These are phyloP conservation scores for Candida peoriensis DNA, from an alignment of 805 yeast genomes.

Conservation along the genomic window DNA sequence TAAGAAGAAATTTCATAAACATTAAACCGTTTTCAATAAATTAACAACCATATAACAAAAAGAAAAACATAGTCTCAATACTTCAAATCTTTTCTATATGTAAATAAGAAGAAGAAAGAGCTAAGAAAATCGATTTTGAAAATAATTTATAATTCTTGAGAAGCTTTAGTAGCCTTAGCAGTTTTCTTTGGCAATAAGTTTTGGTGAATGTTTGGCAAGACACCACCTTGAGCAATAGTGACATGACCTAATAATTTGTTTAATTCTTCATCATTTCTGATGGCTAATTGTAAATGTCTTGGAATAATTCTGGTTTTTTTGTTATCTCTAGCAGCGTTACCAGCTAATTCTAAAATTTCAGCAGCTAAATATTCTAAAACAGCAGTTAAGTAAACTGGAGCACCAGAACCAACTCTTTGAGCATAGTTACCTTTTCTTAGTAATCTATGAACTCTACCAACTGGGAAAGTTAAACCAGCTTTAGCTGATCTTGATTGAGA, in stretches of 20 bases:
- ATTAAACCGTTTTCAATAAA: too few species aligned
- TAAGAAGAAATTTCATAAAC: too few species aligned
- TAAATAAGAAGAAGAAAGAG: too few species aligned
- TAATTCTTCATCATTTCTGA: constrained; percentile 98
- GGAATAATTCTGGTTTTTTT: constrained; percentile 98
- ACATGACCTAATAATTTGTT: constrained; percentile 91
- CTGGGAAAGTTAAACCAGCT: constrained; percentile 99
- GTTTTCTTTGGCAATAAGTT: constrained; percentile 81
- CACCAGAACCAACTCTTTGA: constrained; percentile 98
- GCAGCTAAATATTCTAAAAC: constrained; percentile 97
- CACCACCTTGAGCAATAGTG: constrained; percentile 99
- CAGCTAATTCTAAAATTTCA: constrained; percentile 97
- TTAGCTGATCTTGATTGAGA: constrained; percentile 97
- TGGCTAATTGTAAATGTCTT: constrained; percentile 97
- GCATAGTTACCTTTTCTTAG: constrained; percentile 97
- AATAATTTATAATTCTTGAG: constrained; percentile 58
- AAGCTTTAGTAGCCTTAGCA: constrained; percentile 53
- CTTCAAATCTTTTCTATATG: too few species aligned
- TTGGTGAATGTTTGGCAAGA: constrained; percentile 95
- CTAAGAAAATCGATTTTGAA: too few species aligned
- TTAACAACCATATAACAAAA: too few species aligned
- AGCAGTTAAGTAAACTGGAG: constrained; percentile 96
- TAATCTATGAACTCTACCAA: constrained; percentile 97
- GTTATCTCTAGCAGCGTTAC: constrained; percentile 99
- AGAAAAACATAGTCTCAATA: too few species aligned